phyloP scores from a whole-genome alignment of 495 filamentous ascomycete genomes.

The Antarctomyces pellizariae region DNA sequence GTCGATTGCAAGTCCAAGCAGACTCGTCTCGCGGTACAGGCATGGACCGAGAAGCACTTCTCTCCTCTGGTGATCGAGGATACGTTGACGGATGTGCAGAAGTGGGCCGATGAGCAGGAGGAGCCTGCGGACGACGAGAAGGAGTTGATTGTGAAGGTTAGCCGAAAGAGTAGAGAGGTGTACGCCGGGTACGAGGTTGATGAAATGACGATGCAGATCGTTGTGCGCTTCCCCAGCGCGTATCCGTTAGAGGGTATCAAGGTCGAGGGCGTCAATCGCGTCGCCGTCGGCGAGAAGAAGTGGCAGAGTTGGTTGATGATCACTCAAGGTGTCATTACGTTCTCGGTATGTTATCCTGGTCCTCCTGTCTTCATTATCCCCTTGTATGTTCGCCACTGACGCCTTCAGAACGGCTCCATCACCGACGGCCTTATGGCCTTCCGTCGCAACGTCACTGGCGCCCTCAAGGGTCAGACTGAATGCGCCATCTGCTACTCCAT shows the following conservation, averaged over 20 bases:
- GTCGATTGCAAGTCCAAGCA: constrained; percentile 50
- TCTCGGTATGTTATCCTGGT: constrained; percentile 30
- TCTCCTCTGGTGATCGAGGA: constrained; percentile 59
- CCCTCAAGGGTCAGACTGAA: constrained; percentile 80
- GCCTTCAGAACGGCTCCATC: constrained; percentile 41
- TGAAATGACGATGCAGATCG: constrained; percentile 56
- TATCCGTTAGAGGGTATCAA: constrained; percentile 61
- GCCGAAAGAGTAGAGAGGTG: constrained; percentile 43
- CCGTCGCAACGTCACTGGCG: constrained; percentile 58
- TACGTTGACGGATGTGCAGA: constrained; percentile 40
- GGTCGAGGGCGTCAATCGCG: constrained; percentile 57
- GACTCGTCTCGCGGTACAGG: constrained; percentile 47
- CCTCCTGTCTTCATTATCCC: neutral
- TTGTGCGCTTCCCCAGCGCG: constrained; percentile 48
- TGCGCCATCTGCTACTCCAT: constrained; percentile 96
- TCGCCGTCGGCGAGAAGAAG: constrained; percentile 68
- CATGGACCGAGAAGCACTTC: constrained; percentile 67
- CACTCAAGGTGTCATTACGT: constrained; percentile 81
- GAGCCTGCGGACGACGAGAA: constrained; percentile 36
- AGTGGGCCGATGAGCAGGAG: constrained; percentile 41
- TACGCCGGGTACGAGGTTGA: constrained; percentile 68
- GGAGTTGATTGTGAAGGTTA: constrained; percentile 48
- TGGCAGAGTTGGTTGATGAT: constrained; percentile 70
- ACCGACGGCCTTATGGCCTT: constrained; percentile 69
- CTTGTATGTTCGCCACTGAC: constrained; percentile 4